Evolutionary conservation across 495 filamentous ascomycete genomes (phyloP), one percentile per base, ranked within the genome.

Genomic region (Talaromyces proteolyticus): DNA sequence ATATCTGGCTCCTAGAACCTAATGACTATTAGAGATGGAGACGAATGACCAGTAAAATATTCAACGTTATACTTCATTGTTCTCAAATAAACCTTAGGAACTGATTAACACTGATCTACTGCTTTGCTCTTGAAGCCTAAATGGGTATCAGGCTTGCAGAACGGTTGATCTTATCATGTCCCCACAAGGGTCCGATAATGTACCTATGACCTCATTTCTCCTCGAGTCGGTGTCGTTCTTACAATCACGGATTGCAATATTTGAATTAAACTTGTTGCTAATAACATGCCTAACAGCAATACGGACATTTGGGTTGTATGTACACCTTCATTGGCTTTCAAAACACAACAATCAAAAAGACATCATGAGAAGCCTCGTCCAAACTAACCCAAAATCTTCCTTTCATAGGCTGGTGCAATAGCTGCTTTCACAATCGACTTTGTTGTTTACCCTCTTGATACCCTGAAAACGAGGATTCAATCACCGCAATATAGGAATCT

Each of bases 401-500:
- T n/a, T n/a, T n/a, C 16, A 43, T 53, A 90, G 86, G 87, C 89
- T 20, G 89, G 89, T n/a, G 88, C 86, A 18, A 73, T 84, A 38
- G 88, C 89, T 42, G 89, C 88, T 19, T 85, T 92, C 57, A 78
- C 79, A 1, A 86, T 92, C 40, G 88, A 94, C 56, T 73, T 92
- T 43, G 65, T 92, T 11, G 76, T 92, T 47, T 94, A 91, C 59
- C 89, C 89, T 2, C 67, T 92, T 6, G 89, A 95, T 62, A 94
- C 89, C 0, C 74, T 93, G 55, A 93, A 94, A 64, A 92, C 89
- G 4, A 81, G 91, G 14, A 75, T 91, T 22, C 91, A 96, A 57
- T 87, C 84, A 14, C 84, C 81, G 4, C 76, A 87, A 53, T 91
- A 88, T 54, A 73, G 72, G 36, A 68, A 69, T 1, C 75, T 82